Conservation (phyloP, 805 yeast species). For the Sungouiella blattae region DNA sequence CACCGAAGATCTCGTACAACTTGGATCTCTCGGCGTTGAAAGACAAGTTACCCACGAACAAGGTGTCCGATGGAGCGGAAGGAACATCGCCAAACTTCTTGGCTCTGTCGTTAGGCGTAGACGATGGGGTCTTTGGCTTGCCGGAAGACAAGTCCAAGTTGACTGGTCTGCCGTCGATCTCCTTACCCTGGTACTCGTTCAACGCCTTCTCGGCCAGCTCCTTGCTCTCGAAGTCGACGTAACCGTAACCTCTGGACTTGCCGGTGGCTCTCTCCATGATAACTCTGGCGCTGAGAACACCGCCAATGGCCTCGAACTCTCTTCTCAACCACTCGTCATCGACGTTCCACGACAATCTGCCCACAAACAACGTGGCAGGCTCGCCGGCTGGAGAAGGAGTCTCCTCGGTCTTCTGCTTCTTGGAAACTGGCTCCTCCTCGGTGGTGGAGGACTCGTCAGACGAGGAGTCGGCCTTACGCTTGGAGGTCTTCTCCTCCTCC, state of each 20-base stretch:
- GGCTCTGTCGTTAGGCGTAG: constrained; percentile 64
- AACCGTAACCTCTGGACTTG: constrained; percentile 95
- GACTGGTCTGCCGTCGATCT: constrained; percentile 95
- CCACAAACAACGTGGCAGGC: constrained; percentile 90
- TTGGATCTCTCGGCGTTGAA: constrained; percentile 84
- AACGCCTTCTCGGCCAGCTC: constrained; percentile 84
- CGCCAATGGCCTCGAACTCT: constrained; percentile 81
- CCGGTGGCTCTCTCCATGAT: constrained; percentile 89
- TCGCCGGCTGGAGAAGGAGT: constrained; percentile 33
- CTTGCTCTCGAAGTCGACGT: constrained; percentile 85
- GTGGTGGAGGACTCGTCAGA: constrained; percentile 4
- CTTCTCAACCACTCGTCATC: constrained; percentile 91
- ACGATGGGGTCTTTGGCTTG: constrained; percentile 63
- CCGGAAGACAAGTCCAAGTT: constrained; percentile 89
- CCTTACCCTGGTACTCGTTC: constrained; percentile 81
- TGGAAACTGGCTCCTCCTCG: constrained; percentile 33
- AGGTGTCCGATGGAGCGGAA: constrained; percentile 91
- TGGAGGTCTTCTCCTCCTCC: constrained; percentile 22
- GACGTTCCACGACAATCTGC: constrained; percentile 95
- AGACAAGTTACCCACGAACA: constrained; percentile 93
- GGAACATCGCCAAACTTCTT: constrained; percentile 84
- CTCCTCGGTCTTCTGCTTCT: constrained; percentile 51
- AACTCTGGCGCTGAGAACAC: constrained; percentile 86
- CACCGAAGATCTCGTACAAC: constrained; percentile 68
- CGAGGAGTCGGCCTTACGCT: constrained; percentile 15